A percentile compares a stretch with the other conserved stretches of the same genome.
phyloP scores from a whole-genome alignment of 73 alveolate genomes.

The Paramecium primaurelia region DNA sequence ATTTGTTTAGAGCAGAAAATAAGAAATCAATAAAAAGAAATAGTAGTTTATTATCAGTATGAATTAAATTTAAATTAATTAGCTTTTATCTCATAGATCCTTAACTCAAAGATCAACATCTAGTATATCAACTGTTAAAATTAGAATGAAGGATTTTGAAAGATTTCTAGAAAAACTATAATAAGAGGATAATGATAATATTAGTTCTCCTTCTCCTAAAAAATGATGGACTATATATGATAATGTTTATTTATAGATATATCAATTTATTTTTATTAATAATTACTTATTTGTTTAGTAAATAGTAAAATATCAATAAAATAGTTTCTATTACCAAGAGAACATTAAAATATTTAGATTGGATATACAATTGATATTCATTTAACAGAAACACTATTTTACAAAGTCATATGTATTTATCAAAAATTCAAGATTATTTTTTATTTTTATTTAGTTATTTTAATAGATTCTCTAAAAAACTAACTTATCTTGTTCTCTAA shows the following conservation, averaged over 20 bases:
- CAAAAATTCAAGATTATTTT: background rate
- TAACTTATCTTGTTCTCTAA: background rate
- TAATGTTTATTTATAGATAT: background rate
- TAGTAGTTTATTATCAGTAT: conserved; percentile 26
- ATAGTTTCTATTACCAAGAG: background rate
- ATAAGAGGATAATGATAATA: background rate
- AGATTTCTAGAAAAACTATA: background rate
- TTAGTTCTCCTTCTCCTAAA: background rate
- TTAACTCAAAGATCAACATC: conserved; percentile 4
- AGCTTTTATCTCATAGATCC: background rate
- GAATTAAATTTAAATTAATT: background rate
- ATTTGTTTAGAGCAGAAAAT: conserved; percentile 59
- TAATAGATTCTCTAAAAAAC: background rate
- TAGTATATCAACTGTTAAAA: background rate
- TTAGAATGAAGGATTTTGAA: conserved; percentile 28
- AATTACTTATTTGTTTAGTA: background rate
- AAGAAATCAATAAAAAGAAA: background rate
- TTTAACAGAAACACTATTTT: background rate
- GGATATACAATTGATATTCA: background rate
- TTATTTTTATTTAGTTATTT: background rate
- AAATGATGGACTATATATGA: background rate
- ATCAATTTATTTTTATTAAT: background rate
- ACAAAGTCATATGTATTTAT: background rate
- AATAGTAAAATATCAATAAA: background rate
- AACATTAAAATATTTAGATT: background rate